Base-by-base conservation (phyloP, 495 filamentous ascomycete genomes). In the Paragyromitra xinjiangensis region DNA sequence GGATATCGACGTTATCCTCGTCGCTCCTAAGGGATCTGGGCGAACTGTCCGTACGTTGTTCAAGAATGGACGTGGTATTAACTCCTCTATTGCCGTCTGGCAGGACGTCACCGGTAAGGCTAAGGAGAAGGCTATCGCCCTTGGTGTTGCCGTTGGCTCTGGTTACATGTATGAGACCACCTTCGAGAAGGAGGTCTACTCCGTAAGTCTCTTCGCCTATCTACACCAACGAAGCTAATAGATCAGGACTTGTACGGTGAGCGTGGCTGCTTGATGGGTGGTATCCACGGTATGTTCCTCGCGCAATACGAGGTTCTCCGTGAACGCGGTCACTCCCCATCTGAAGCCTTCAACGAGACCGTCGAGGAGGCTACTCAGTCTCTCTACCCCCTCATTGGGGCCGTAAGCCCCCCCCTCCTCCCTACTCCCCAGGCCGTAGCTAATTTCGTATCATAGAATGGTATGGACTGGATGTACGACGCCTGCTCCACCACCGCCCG, bases 381-480 rank as follows among this genome's bases (percentile, higher is more conserved):
- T 80, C 89, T 98, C 73, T 99, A 98, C 89, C 95, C 95, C 71
- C 88, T 99, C 80, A 98, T 99, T 82, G 95, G 94, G 84, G 89
- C 88, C 82, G 80, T 81, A 81, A 55, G 80, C 59, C 24, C 37
- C 22, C 45, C 44, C 45, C 9, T 16, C 34, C 26, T 50, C 19
- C n/a, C 1, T n/a, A 22, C 22, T 40, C 9, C 39, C 8, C 1
- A 44, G 51, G 8, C 45, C 22, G 22, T 61, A 68, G 40, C 65
- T 71, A n/a, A 78, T 19, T 29, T 6, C 16, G 67, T 58, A 1
- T 1, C 12, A 51, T 40, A 81, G 80, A 91, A 98, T 85, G 95
- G 95, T 80, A 99, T 99, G 95, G 95, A 98, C 88, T 99, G 95
- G 93, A 98, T 99, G 96, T 99, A 97, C 88, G 94, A 94, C 81